These are phyloP conservation scores for Coniferiporia weirii DNA, from an alignment of 1,284 basidiomycete genomes.

Conservation along the genomic window DNA sequence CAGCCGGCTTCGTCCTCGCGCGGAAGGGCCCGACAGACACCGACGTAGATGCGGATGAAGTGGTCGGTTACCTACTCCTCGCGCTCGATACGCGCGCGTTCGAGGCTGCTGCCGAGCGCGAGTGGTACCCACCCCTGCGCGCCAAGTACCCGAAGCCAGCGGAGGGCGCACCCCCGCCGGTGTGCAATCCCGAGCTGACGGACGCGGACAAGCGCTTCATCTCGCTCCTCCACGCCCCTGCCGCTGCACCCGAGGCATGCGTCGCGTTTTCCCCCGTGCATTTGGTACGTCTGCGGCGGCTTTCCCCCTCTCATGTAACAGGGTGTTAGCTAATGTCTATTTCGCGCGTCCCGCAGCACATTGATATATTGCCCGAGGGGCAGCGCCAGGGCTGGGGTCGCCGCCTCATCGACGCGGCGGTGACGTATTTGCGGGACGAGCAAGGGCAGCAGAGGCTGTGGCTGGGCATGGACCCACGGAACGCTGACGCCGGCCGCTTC, in stretches of 20 bases:
- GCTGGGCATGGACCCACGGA: conserved; percentile 57
- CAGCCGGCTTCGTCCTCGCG: conserved; percentile 69
- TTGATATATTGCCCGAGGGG: conserved; percentile 55
- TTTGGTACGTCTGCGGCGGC: conserved; percentile 26
- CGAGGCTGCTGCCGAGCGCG: conserved; percentile 42
- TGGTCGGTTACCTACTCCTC: conserved; percentile 60
- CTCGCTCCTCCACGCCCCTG: conserved; percentile 44
- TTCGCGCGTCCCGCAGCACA: conserved; percentile 35
- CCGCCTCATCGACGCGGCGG: conserved; percentile 46
- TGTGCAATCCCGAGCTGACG: conserved; percentile 32
- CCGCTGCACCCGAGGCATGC: conserved; percentile 39
- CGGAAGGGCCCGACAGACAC: conserved; percentile 34
- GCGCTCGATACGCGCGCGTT: conserved; percentile 55
- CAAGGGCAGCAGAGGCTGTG: conserved; percentile 45
- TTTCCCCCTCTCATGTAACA: neutral
- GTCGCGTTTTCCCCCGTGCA: conserved; percentile 57
- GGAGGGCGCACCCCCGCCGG: conserved; percentile 11
- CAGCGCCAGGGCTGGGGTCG: conserved; percentile 61
- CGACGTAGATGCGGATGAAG: conserved; percentile 21
- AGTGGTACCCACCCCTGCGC: conserved; percentile 56
- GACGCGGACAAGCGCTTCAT: conserved; percentile 48
- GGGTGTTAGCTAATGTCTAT: neutral
- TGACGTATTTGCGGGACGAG: conserved; percentile 39
- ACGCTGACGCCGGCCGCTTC: conserved; percentile 50
- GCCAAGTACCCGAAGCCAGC: conserved; percentile 42